A percentile compares a stretch with the other conserved stretches of the same genome.
phyloP scores from a whole-genome alignment of 805 yeast genomes.

The Ogataea dorogensis region DNA sequence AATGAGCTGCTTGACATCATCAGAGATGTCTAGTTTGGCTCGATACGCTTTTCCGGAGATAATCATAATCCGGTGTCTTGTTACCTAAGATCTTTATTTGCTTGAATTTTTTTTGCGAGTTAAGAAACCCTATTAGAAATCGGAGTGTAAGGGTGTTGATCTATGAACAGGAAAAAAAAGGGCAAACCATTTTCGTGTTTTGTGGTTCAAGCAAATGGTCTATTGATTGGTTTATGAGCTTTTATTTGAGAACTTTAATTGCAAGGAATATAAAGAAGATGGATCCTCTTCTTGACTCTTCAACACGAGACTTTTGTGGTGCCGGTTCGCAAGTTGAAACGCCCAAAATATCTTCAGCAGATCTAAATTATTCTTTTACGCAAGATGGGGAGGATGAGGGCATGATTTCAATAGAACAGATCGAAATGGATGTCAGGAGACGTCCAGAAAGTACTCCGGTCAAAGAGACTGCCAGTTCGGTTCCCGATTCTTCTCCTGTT shows the following conservation, averaged over 20 bases:
- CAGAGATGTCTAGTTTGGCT: constrained; percentile 22
- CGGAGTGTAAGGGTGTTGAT: constrained; percentile 5
- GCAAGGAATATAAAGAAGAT: constrained; percentile 1
- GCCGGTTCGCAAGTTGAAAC: constrained; percentile 6
- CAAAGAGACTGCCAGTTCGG: not conserved
- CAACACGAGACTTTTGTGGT: too few relatives aligned
- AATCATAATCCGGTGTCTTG: constrained; percentile 16
- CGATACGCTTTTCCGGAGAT: constrained; percentile 16
- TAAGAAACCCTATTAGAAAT: not conserved
- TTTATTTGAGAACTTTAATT: constrained; percentile 2
- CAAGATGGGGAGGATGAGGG: constrained; percentile 14
- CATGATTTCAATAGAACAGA: constrained; percentile 8
- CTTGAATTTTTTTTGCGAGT: not conserved
- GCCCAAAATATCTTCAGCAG: constrained; percentile 16
- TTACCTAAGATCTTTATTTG: constrained; percentile 4
- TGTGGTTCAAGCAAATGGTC: constrained; percentile 1
- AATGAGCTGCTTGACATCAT: constrained; percentile 18
- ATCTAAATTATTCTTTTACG: constrained; percentile 18
- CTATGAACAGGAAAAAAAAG: not conserved
- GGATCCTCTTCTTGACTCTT: constrained; percentile 4
- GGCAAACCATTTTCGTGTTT: constrained; percentile 2
- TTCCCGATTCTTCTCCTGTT: constrained; percentile 17
- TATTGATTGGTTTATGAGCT: constrained; percentile 7
- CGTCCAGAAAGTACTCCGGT: constrained; percentile 2
- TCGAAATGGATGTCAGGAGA: not conserved